Percentiles rank a stretch among this genome's conserved stretches.
Evolutionary conservation across 257 asterid genomes (phyloP).

Genomic region (Linderniella brevidens): DNA sequence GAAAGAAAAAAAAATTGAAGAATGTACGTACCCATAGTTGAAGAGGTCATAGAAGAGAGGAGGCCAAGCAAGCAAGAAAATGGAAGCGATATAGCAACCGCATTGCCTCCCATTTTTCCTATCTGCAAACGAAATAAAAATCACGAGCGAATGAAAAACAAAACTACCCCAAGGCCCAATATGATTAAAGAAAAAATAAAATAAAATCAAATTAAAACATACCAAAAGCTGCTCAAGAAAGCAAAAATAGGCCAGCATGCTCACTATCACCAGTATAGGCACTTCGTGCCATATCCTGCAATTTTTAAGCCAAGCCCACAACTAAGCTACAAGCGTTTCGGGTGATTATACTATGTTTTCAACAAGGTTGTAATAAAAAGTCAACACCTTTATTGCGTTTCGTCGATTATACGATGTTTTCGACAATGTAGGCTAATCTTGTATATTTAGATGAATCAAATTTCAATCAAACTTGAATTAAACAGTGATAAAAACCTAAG

Average conservation of each 20-base stretch:
- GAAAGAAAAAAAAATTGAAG: too few species aligned
- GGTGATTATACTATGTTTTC: too few species aligned
- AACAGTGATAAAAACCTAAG: too few species aligned
- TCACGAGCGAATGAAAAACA: not conserved
- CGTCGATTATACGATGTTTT: too few species aligned
- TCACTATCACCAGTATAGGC: conserved; percentile 66
- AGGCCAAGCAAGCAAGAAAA: conserved; percentile 81
- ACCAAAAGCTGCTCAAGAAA: conserved; percentile 89
- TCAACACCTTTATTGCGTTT: not conserved
- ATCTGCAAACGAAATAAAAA: conserved; percentile 24
- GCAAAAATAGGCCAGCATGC: conserved; percentile 86
- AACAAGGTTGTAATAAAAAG: not conserved
- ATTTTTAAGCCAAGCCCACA: not conserved
- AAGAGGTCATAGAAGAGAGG: conserved; percentile 66
- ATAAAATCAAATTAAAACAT: not conserved
- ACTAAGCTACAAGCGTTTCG: too few species aligned
- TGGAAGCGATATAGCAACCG: conserved; percentile 77
- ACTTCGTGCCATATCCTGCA: conserved; percentile 86
- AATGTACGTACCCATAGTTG: conserved; percentile 91
- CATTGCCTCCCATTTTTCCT: conserved; percentile 46
- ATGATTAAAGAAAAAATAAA: too few species aligned
- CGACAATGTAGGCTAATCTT: too few species aligned
- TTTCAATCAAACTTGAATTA: too few species aligned
- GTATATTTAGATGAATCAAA: too few species aligned
- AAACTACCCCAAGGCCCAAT: not conserved